These are phyloP conservation scores for Sisymbrium irio DNA, from an alignment of 345 rosid species.

Conservation along the genomic window DNA sequence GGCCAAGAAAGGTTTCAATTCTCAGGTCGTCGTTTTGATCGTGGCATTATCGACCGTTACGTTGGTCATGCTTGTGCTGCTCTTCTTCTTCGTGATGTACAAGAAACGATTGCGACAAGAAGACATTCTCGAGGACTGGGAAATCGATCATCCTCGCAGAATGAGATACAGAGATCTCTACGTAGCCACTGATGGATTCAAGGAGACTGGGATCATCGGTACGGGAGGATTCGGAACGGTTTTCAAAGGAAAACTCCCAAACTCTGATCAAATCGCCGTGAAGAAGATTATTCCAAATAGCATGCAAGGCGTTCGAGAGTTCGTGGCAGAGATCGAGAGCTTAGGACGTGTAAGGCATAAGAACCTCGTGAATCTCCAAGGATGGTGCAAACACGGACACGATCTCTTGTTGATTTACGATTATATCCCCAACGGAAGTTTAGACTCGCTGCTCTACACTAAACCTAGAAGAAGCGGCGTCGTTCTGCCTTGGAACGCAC, in stretches of 20 bases:
- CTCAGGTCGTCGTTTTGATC: conserved; percentile 38
- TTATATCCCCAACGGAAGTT: conserved; percentile 55
- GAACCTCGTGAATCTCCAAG: conserved; percentile 61
- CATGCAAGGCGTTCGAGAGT: conserved; percentile 57
- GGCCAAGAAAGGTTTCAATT: neutral
- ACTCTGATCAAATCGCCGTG: conserved; percentile 39
- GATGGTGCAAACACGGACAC: conserved; percentile 54
- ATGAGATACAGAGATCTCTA: conserved; percentile 50
- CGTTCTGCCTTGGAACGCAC: conserved; percentile 44
- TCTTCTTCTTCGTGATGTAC: conserved; percentile 29
- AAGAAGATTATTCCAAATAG: conserved; percentile 52
- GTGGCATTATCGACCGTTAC: conserved; percentile 34
- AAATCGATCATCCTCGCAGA: conserved; percentile 61
- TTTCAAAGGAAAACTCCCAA: conserved; percentile 36
- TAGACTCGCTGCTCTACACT: conserved; percentile 41
- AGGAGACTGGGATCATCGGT: conserved; percentile 48
- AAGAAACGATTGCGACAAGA: conserved; percentile 40
- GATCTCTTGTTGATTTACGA: conserved; percentile 59
- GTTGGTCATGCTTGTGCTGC: conserved; percentile 25
- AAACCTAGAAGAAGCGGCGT: conserved; percentile 10
- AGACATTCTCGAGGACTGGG: conserved; percentile 61
- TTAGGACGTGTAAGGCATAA: conserved; percentile 54
- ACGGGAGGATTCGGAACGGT: conserved; percentile 60
- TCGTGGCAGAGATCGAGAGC: conserved; percentile 60
- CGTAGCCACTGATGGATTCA: conserved; percentile 52